Evolutionary conservation across 2,329 filamentous ascomycete species (phyloP).

Genomic region (Colletotrichum musae): DNA sequence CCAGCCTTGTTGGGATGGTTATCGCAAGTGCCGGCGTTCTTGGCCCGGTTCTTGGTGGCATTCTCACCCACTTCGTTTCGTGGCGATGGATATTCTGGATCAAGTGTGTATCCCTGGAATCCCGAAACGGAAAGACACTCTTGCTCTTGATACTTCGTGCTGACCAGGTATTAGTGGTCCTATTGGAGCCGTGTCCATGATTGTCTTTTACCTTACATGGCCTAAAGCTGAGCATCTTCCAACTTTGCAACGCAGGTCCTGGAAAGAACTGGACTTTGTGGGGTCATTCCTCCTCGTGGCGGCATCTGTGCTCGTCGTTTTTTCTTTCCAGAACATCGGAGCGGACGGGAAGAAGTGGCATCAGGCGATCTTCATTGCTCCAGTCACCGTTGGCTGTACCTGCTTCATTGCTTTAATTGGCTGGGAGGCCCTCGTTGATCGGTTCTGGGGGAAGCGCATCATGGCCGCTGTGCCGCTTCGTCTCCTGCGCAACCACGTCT

Average conservation of each 20-base stretch:
- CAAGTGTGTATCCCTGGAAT: slow-evolving; percentile 59
- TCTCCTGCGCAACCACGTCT: slow-evolving; percentile 63
- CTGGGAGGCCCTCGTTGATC: slow-evolving; percentile 56
- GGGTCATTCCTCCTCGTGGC: slow-evolving; percentile 68
- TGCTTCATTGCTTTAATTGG: slow-evolving; percentile 54
- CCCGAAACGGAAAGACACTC: background rate
- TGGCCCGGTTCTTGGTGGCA: slow-evolving; percentile 66
- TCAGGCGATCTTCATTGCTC: slow-evolving; percentile 57
- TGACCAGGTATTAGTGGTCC: slow-evolving; percentile 59
- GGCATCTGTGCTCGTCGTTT: slow-evolving; percentile 69
- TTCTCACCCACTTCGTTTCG: slow-evolving; percentile 62
- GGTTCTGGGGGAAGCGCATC: slow-evolving; percentile 49
- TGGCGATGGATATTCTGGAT: slow-evolving; percentile 74
- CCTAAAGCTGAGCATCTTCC: slow-evolving; percentile 60
- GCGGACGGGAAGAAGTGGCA: slow-evolving; percentile 57
- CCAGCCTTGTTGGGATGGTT: slow-evolving; percentile 63
- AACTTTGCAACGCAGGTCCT: slow-evolving; percentile 55
- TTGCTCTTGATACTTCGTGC: slow-evolving; percentile 4
- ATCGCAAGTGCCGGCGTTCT: slow-evolving; percentile 64
- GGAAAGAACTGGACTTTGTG: slow-evolving; percentile 67
- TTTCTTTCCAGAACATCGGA: slow-evolving; percentile 69
- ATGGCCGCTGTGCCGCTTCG: slow-evolving; percentile 63
- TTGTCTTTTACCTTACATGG: slow-evolving; percentile 66
- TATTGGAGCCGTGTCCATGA: slow-evolving; percentile 61
- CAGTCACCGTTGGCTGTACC: slow-evolving; percentile 54